Percentiles rank a stretch among this genome's conserved stretches.
Evolutionary conservation across 148 eudicot species (phyloP).

Genomic region (Chenopodium berlandieri): DNA sequence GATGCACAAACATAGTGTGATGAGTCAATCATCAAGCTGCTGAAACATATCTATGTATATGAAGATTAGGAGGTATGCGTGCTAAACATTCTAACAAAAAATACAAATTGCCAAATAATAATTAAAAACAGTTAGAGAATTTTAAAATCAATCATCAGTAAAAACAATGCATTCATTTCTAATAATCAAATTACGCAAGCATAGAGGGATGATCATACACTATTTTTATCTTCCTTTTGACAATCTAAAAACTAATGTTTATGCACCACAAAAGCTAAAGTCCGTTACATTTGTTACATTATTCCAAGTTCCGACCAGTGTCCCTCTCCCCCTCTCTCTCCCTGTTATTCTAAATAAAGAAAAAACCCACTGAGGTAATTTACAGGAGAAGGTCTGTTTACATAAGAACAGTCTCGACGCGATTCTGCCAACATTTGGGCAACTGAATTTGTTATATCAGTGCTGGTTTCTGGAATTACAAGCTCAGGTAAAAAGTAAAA

Average conservation of each 20-base stretch:
- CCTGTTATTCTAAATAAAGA: not conserved
- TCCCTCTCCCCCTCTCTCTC: not conserved
- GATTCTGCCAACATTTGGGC: not conserved
- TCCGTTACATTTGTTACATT: not conserved
- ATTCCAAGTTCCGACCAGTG: too few relatives aligned
- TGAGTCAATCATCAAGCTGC: slow-evolving; percentile 3
- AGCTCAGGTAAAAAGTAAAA: not conserved
- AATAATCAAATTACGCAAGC: not conserved
- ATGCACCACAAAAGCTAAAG: not conserved
- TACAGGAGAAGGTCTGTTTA: not conserved
- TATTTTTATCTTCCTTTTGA: not conserved
- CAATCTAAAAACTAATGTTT: not conserved
- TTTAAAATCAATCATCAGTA: not conserved
- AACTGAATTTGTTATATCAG: not conserved
- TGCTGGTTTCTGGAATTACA: not conserved
- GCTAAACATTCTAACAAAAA: not conserved
- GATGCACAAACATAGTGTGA: not conserved
- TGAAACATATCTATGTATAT: not conserved
- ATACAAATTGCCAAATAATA: not conserved
- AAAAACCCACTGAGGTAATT: not conserved
- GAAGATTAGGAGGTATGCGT: not conserved
- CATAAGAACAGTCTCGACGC: not conserved
- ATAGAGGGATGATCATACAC: not conserved
- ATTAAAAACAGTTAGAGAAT: not conserved
- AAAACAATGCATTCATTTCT: not conserved